Evolutionary conservation across 2,329 filamentous ascomycete genomes (phyloP).

Genomic region (Scedosporium apiospermum): DNA sequence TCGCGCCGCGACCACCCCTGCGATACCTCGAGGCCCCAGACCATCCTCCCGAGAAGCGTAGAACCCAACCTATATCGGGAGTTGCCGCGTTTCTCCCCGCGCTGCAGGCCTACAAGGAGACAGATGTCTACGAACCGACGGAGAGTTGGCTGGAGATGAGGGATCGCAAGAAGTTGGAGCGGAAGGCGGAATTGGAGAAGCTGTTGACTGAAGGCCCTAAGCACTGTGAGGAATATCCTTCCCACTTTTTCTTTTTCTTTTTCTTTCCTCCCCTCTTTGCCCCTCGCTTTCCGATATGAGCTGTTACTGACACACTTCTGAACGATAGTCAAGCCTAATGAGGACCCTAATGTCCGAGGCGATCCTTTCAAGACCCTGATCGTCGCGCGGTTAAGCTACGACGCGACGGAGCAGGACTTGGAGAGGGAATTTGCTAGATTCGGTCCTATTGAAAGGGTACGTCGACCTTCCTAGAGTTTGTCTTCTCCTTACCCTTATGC

Average conservation of each 20-base stretch:
- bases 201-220: slow-evolving; percentile 54
- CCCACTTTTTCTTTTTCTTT: neutral
- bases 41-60: slow-evolving; percentile 71
- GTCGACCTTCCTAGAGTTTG: slow-evolving; percentile 16
- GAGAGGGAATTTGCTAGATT: slow-evolving; percentile 91
- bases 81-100: slow-evolving; percentile 66
- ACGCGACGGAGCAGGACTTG: slow-evolving; percentile 79
- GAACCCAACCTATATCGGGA: slow-evolving; percentile 62
- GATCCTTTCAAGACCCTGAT: slow-evolving; percentile 95
- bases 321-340: slow-evolving; percentile 61
- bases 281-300: slow-evolving; percentile 3
- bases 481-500: neutral
- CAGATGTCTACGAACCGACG: slow-evolving; percentile 67
- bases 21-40: slow-evolving; percentile 81
- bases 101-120: slow-evolving; percentile 68
- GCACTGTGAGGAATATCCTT: slow-evolving; percentile 41
- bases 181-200: slow-evolving; percentile 57
- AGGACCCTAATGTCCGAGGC: slow-evolving; percentile 82
- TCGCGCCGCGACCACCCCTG: slow-evolving; percentile 85
- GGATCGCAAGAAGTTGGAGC: slow-evolving; percentile 76
- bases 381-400: slow-evolving; percentile 81
- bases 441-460: slow-evolving; percentile 84
- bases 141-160: slow-evolving; percentile 89
- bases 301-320: slow-evolving; percentile 12
- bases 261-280: neutral